A percentile compares a stretch with the other conserved stretches of the same genome.
phyloP scores from a whole-genome alignment of 352 stramenopile genomes.

The Phytophthora pinifolia region DNA sequence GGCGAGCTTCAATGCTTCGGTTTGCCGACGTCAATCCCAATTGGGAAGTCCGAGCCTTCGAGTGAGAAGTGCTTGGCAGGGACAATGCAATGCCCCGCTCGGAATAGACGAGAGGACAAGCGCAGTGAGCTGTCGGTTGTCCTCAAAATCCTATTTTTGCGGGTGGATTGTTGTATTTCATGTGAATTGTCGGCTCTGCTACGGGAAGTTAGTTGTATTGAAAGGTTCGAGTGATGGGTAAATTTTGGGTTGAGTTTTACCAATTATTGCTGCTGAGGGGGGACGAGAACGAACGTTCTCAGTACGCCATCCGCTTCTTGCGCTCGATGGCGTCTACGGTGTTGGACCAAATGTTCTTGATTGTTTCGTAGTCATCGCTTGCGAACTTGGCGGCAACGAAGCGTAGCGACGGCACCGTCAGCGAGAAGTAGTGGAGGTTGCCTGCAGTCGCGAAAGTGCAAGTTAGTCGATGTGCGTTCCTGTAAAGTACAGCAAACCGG shows the following conservation, averaged over 20 bases:
- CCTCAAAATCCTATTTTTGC: slow-evolving; percentile 33
- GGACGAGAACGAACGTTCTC: slow-evolving; percentile 4
- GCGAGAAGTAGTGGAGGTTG: slow-evolving; percentile 84
- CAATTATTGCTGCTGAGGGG: slow-evolving; percentile 3
- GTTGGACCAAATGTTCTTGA: slow-evolving; percentile 83
- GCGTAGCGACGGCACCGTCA: slow-evolving; percentile 76
- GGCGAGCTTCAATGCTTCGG: slow-evolving; percentile 1
- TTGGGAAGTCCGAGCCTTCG: slow-evolving; percentile 21
- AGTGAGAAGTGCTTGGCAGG: slow-evolving; percentile 6
- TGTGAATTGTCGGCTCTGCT: no score
- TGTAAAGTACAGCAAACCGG: neutral
- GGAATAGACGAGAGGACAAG: slow-evolving; percentile 24
- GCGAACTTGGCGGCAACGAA: slow-evolving; percentile 85
- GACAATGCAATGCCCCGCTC: slow-evolving; percentile 11
- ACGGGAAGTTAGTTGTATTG: no score
- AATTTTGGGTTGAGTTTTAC: slow-evolving; percentile 6
- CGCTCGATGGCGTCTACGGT: slow-evolving; percentile 82
- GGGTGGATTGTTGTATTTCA: slow-evolving; percentile 1
- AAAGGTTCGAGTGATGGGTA: no score
- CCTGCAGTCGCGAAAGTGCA: slow-evolving; percentile 22
- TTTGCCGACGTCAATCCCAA: slow-evolving; percentile 21
- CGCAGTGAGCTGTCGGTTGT: slow-evolving; percentile 9
- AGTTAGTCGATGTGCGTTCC: neutral
- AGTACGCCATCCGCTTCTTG: slow-evolving; percentile 72
- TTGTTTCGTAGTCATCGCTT: slow-evolving; percentile 78